Conservation (phyloP, 2,329 filamentous ascomycete genomes). For the Penicillium nordicum region DNA sequence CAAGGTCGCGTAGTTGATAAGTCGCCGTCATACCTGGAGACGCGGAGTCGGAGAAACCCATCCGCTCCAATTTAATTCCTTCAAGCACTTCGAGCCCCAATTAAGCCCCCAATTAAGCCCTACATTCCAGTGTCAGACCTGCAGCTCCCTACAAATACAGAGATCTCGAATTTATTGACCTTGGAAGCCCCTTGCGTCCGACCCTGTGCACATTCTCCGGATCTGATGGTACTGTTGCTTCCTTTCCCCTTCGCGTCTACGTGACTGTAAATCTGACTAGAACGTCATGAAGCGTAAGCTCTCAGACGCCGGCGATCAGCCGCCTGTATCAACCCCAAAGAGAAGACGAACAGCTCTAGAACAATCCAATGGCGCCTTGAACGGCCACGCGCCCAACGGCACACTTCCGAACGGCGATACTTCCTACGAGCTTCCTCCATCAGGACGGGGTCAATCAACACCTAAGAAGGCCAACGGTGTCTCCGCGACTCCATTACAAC, state of each 20-base stretch:
- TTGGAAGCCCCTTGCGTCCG: slow-evolving; percentile 27
- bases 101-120: background rate
- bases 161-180: slow-evolving; percentile 6
- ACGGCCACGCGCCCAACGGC: slow-evolving; percentile 22
- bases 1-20: no score
- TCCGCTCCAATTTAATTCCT: slow-evolving; percentile 20
- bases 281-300: slow-evolving; percentile 43
- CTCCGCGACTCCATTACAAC: slow-evolving; percentile 31
- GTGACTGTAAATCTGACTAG: slow-evolving; percentile 16
- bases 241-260: slow-evolving; percentile 20
- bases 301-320: slow-evolving; percentile 34
- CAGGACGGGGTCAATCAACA: slow-evolving; percentile 29
- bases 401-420: slow-evolving; percentile 19
- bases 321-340: slow-evolving; percentile 39
- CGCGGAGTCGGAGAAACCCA: slow-evolving; percentile 32
- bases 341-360: slow-evolving; percentile 31
- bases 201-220: slow-evolving; percentile 26
- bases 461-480: slow-evolving; percentile 31
- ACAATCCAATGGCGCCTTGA: slow-evolving; percentile 26
- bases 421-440: slow-evolving; percentile 25
- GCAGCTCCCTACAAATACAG: background rate
- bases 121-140: slow-evolving; percentile 9
- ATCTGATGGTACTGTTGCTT: slow-evolving; percentile 34
- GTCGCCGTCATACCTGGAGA: background rate
- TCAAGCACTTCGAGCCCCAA: slow-evolving; percentile 1